A percentile compares a stretch with the other conserved stretches of the same genome.
Conservation (phyloP, 2,329 filamentous ascomycete species). For the Aureobasidium sp. region DNA sequence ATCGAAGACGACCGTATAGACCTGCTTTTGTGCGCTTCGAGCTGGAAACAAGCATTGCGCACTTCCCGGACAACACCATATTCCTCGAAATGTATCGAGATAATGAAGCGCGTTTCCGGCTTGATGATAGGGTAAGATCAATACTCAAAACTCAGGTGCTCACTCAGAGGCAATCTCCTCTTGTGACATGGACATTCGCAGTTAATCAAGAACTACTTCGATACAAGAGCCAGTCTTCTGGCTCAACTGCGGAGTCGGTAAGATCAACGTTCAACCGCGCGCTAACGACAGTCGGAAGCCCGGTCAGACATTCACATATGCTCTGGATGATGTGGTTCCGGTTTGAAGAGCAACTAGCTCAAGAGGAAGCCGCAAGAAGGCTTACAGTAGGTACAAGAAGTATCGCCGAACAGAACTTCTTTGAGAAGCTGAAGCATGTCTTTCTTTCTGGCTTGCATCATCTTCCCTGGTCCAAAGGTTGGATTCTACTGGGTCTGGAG, state of each 20-base stretch:
- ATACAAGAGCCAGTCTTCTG: constrained; percentile 34
- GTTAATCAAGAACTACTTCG: constrained; percentile 61
- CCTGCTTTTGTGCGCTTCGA: constrained; percentile 70
- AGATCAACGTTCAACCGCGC: constrained; percentile 55
- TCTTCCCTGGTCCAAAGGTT: constrained; percentile 70
- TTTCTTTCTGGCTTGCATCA: constrained; percentile 48
- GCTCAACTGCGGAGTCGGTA: constrained; percentile 32
- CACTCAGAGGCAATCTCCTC: constrained; percentile 31
- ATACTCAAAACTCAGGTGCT: constrained; percentile 57
- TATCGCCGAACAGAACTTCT: background rate
- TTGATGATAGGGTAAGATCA: constrained; percentile 81
- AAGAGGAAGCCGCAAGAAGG: background rate
- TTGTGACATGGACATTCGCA: constrained; percentile 61
- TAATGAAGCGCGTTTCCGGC: constrained; percentile 75
- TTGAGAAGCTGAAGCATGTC: constrained; percentile 23
- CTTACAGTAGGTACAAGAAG: background rate
- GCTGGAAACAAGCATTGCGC: constrained; percentile 64
- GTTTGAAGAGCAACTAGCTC: constrained; percentile 27
- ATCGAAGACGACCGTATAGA: constrained; percentile 69
- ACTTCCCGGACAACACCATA: constrained; percentile 80
- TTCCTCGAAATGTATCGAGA: constrained; percentile 79
- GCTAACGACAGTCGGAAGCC: constrained; percentile 35
- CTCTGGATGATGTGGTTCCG: constrained; percentile 34
- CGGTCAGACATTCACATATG: constrained; percentile 32
- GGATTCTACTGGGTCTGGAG: constrained; percentile 64